These are phyloP conservation scores for Coemansia sp. DNA, from an alignment of 192 early-diverging fungal species.

Conservation along the genomic window DNA sequence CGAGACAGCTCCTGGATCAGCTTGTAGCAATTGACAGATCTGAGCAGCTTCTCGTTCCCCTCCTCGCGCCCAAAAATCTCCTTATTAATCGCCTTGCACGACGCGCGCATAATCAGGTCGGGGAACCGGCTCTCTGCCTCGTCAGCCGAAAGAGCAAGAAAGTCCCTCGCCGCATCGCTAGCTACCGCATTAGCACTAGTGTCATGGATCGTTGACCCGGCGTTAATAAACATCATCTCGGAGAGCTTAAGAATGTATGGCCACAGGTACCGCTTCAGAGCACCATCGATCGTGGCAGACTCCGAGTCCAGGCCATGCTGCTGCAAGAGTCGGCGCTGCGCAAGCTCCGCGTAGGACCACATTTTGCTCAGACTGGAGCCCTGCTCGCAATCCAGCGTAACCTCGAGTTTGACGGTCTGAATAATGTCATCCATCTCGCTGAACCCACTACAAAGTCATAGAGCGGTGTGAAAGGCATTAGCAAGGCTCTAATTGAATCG, in stretches of 20 bases:
- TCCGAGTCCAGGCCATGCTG: conserved; percentile 6
- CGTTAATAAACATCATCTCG: conserved; percentile 21
- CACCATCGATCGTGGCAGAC: background rate
- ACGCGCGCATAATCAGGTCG: conserved; percentile 17
- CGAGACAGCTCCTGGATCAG: conserved; percentile 26
- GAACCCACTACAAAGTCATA: too few species aligned
- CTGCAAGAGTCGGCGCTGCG: conserved; percentile 17
- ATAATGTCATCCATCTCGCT: conserved; percentile 34
- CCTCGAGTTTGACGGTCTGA: conserved; percentile 31
- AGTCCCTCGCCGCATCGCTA: background rate
- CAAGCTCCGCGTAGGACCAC: conserved; percentile 37
- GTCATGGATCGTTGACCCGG: conserved; percentile 12
- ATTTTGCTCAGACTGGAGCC: conserved; percentile 26
- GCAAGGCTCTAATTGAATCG: background rate
- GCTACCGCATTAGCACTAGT: background rate
- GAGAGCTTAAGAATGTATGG: conserved; percentile 20
- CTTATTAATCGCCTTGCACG: conserved; percentile 19
- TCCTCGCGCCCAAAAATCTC: conserved; percentile 37
- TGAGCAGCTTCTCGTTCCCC: conserved; percentile 17
- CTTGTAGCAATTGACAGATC: conserved; percentile 11
- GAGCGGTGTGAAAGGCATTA: background rate
- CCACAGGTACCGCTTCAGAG: conserved; percentile 37
- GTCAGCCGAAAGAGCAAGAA: background rate
- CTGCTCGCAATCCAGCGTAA: conserved; percentile 37
- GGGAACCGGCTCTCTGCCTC: conserved; percentile 25